phyloP scores from a whole-genome alignment of 139 green algal genomes.

The Chlorella sp. region DNA sequence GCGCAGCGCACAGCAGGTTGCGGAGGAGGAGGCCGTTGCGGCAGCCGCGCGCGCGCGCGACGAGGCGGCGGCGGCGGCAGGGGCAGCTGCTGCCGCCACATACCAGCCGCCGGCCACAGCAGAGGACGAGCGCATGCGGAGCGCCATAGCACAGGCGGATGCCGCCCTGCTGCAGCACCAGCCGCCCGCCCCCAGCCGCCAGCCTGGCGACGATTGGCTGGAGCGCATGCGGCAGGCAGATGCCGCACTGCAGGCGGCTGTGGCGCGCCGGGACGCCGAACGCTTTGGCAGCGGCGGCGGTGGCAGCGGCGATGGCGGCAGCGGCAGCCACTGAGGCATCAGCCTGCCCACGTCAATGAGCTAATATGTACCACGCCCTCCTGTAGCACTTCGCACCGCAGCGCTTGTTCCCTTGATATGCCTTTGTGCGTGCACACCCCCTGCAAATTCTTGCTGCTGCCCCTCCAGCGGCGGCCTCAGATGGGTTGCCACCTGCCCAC shows the following conservation, averaged over 20 bases:
- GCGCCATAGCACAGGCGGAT: neutral
- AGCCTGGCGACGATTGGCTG: neutral
- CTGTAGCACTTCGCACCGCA: neutral
- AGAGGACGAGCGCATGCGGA: conserved; percentile 9
- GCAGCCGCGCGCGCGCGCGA: neutral
- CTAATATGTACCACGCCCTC: too few relatives aligned
- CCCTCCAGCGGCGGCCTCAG: too few relatives aligned
- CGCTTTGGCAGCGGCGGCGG: neutral
- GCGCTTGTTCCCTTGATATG: too few relatives aligned
- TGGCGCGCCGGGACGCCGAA: neutral
- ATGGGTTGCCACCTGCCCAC: too few relatives aligned
- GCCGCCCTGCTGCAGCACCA: neutral
- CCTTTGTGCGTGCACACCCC: too few relatives aligned
- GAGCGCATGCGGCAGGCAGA: conserved; percentile 2
- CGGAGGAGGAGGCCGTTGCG: neutral
- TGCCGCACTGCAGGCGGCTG: neutral
- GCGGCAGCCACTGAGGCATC: neutral
- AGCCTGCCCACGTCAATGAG: neutral
- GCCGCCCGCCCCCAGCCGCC: neutral
- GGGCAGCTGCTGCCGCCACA: neutral
- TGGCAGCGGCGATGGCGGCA: neutral
- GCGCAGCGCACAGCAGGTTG: neutral
- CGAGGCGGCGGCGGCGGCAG: neutral
- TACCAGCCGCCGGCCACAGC: conserved; percentile 1
- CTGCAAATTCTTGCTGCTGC: too few relatives aligned